A percentile compares a stretch with the other conserved stretches of the same genome.
These are phyloP conservation scores for Pneumocystis sp. DNA, from an alignment of 1,139 yeast species.

Conservation along the genomic window DNA sequence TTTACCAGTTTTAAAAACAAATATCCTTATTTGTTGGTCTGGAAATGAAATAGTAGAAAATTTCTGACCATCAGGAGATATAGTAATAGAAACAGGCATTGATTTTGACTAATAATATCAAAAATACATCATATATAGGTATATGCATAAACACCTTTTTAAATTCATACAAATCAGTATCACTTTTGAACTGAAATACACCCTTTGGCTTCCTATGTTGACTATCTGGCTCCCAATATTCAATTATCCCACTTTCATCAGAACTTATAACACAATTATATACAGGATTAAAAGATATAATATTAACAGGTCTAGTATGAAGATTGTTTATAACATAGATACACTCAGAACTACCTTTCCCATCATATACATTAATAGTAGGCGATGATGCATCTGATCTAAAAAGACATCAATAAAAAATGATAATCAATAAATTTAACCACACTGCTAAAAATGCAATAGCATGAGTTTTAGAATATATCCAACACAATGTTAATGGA, in stretches of 20 bases:
- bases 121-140: neutral
- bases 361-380: constrained; percentile 21
- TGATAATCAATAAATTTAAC: neutral
- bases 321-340: constrained; percentile 17
- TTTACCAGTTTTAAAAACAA: constrained; percentile 28
- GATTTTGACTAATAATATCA: constrained; percentile 17
- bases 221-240: constrained; percentile 30
- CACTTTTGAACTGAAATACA: constrained; percentile 28
- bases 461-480: constrained; percentile 13
- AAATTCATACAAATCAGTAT: constrained; percentile 32
- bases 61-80: constrained; percentile 21
- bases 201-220: constrained; percentile 16
- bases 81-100: constrained; percentile 17
- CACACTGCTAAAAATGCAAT: constrained; percentile 14
- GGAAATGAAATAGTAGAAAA: constrained; percentile 25
- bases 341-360: constrained; percentile 13
- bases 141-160: constrained; percentile 18
- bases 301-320: constrained; percentile 25
- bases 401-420: neutral
- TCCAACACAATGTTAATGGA: constrained; percentile 22
- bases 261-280: constrained; percentile 28
- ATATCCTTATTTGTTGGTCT: constrained; percentile 26
- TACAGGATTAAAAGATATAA: constrained; percentile 23
- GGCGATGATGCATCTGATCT: constrained; percentile 19
- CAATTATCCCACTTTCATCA: constrained; percentile 32